phyloP scores from a whole-genome alignment of 345 rosid species.

The Brassica incana region DNA sequence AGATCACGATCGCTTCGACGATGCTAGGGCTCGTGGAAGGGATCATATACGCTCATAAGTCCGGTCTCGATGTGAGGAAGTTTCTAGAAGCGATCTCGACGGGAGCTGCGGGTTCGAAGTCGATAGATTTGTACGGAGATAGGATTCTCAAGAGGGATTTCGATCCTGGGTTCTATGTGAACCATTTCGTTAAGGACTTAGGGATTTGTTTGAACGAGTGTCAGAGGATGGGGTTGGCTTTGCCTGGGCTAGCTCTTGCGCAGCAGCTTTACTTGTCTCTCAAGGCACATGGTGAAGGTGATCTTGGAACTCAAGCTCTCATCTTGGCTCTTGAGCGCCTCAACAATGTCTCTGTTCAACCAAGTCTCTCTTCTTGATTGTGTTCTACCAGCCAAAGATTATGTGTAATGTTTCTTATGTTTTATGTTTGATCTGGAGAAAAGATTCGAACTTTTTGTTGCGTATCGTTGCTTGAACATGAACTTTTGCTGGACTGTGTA shows the following conservation, averaged over 20 bases:
- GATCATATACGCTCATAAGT: conserved; percentile 68
- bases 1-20: conserved; percentile 74
- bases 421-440: neutral
- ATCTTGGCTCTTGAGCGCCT: conserved; percentile 84
- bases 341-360: conserved; percentile 56
- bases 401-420: neutral
- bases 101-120: conserved; percentile 78
- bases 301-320: conserved; percentile 77
- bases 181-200: conserved; percentile 83
- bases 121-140: conserved; percentile 59
- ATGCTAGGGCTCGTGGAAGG: conserved; percentile 89
- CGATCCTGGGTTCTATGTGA: conserved; percentile 79
- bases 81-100: conserved; percentile 64
- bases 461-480: neutral
- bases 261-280: conserved; percentile 92
- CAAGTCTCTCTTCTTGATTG: neutral
- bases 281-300: conserved; percentile 83
- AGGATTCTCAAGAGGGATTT: conserved; percentile 81
- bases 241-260: conserved; percentile 84
- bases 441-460: neutral
- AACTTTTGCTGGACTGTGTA: neutral
- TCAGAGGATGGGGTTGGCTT: conserved; percentile 77
- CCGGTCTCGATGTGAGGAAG: conserved; percentile 67
- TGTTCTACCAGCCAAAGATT: neutral
- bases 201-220: conserved; percentile 91